Base-by-base conservation (phyloP, 2,329 filamentous ascomycete genomes). In the Cryphonectria nitschkei region DNA sequence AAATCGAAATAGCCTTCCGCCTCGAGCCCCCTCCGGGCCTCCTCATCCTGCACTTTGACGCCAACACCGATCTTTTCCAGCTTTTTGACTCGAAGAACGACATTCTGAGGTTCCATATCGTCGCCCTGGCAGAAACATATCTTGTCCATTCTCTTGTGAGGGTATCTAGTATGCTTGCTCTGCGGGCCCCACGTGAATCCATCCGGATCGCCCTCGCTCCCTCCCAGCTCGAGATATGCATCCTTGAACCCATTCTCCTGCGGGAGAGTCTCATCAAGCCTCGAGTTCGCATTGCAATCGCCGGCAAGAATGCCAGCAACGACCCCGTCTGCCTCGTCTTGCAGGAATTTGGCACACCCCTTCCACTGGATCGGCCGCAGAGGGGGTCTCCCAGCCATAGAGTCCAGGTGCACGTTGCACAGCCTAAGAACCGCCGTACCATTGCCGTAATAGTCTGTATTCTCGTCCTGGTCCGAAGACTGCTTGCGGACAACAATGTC, bases 151-250 rank as follows among this genome's bases (percentile, higher is more conserved):
- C 86, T 78, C 69, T 79, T 82, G 68, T 81, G 84, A 1, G 84
- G 84, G 76, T 83, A 87, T 63, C 74, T 54, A 52, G 75, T 5
- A 80, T 80, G 1, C 81, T 75, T 9, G 81, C 82, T 72, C 79
- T 88, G 86, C 73, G 86, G 83, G 0, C 87, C 87, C 87, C 87
- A 89, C 0, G 87, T 88, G 73, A 83, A 85, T 0, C 84, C 85
- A 4, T 82, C 80, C 0, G 84, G 82, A 62, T 78, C 80, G 58
- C 83, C 82, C 70, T 87, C 86, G 2, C 74, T 62, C 0, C 86
- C 85, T 2, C 85, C 86, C 14, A 82, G 78, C 66, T 82, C 81
- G 5, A 88, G 80, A 74, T 84, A 89, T 0, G 84, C 83, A 75
- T 89, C 87, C n/a, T 78, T 77, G 1, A 89, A 81, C 0, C 76